These are phyloP conservation scores for Gloeopeniophorella convolvens DNA, from an alignment of 768 basidiomycete genomes.

Conservation along the genomic window DNA sequence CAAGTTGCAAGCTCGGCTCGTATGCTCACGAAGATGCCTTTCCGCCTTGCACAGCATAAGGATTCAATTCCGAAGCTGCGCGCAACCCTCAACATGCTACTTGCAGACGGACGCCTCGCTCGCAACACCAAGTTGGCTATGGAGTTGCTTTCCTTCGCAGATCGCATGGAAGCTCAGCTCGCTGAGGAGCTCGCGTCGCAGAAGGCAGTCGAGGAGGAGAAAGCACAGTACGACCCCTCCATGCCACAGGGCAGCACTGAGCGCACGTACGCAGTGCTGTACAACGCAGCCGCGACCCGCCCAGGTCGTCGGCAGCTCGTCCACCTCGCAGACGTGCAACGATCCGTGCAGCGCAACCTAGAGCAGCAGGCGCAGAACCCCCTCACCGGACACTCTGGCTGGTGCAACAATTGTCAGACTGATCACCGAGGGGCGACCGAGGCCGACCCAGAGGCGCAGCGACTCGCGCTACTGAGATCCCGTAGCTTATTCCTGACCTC, in stretches of 20 bases:
- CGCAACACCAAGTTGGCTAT: conserved; percentile 3
- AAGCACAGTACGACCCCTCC: background rate
- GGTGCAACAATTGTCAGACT: background rate
- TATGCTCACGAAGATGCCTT: background rate
- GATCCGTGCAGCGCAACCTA: conserved; percentile 7
- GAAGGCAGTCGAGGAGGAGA: background rate
- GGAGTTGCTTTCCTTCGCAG: conserved; percentile 11
- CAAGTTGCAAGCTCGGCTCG: background rate
- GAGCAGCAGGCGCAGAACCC: background rate
- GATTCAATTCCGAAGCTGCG: conserved; percentile 14
- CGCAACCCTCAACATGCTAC: conserved; percentile 5
- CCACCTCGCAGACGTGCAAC: conserved; percentile 17
- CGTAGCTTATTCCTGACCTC: background rate
- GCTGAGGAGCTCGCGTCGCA: background rate
- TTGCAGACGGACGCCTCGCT: conserved; percentile 10
- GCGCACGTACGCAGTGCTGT: background rate
- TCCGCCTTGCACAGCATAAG: conserved; percentile 12
- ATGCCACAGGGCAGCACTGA: background rate
- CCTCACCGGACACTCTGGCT: background rate
- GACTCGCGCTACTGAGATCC: background rate
- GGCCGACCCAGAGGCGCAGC: background rate
- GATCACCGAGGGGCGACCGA: background rate
- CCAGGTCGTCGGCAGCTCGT: conserved; percentile 7
- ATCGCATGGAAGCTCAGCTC: conserved; percentile 4
- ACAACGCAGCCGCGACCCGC: background rate